Evolutionary conservation across 2,329 filamentous ascomycete species (phyloP), one percentile per base, ranked within the genome.

Genomic region (Microsporum canis): DNA sequence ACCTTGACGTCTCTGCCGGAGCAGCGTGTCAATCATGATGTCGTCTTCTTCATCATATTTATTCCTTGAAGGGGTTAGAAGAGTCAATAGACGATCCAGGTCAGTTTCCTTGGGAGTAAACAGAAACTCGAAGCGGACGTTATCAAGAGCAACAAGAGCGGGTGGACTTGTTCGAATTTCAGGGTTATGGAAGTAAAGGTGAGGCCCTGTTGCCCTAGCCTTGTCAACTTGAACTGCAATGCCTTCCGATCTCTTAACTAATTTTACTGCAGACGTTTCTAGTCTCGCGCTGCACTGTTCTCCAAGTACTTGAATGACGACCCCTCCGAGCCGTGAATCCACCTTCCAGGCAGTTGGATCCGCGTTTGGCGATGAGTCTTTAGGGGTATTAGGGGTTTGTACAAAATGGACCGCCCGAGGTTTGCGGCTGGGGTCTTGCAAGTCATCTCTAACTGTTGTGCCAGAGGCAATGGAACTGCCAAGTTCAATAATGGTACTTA

Each of bases 61-160:
- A 71, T 94, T 85, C 65, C 91, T 94, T 0, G 91, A 96, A 0
- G 94, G 95, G 5, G 88, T 95, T 60, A 99, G 88, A 58, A 99
- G 80, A 59, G 88, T 87, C 0, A 99, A 77, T 1, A 99, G 80
- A 38, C 86, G 84, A 68, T 91, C 88, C 0, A 99, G 79, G 71
- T 99, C 94, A 17, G 80, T 78, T 66, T 95, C 87, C 63, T 87
- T 86, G 0, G 94, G 92, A 0, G 82, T 75, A 63, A 82, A 81
- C 1, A 90, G 74, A 67, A 88, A 95, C 62, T 92, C 87, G 29
- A 94, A 70, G 1, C 86, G 81, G 29, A 89, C 84, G 57, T 86
- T 85, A 34, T 76, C 78, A 2, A 95, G 68, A 1, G 86, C 83
- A 3, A 85, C 77, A 23, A 78, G 79, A 0, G 87, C 83, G 7